Conservation (phyloP, 2,329 filamentous ascomycete species). For the Talaromyces atroroseus region DNA sequence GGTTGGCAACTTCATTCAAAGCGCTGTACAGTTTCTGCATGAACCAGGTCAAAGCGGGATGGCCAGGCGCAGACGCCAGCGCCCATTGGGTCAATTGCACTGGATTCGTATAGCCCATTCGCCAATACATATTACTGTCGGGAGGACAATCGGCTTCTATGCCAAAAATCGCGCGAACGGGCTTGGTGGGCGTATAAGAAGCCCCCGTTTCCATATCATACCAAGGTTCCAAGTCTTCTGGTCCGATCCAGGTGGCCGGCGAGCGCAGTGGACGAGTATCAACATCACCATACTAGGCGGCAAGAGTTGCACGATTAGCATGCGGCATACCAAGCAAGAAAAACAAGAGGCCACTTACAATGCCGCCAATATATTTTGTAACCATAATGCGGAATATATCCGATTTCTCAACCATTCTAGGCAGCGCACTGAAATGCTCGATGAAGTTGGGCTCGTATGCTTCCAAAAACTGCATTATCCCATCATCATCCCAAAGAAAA, state of each 20-base stretch:
- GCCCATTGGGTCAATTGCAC: slow-evolving; percentile 31
- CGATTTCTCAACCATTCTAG: slow-evolving; percentile 25
- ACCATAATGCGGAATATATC: slow-evolving; percentile 30
- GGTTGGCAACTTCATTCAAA: slow-evolving; percentile 13
- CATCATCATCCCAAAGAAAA: slow-evolving; percentile 31
- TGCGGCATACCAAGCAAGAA: neutral
- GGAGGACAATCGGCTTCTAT: slow-evolving; percentile 28
- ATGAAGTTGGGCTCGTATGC: slow-evolving; percentile 22
- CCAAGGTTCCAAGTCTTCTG: slow-evolving; percentile 24
- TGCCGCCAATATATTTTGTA: slow-evolving; percentile 22
- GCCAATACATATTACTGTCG: slow-evolving; percentile 25
- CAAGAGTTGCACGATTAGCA: neutral
- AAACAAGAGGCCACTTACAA: slow-evolving; percentile 10
- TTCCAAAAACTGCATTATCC: slow-evolving; percentile 23
- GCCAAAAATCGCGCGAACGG: slow-evolving; percentile 24
- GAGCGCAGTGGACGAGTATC: slow-evolving; percentile 26
- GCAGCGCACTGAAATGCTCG: slow-evolving; percentile 18
- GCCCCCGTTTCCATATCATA: slow-evolving; percentile 20
- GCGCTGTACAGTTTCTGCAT: slow-evolving; percentile 19
- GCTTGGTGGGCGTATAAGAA: slow-evolving; percentile 18
- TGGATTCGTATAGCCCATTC: slow-evolving; percentile 30
- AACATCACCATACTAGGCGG: slow-evolving; percentile 26
- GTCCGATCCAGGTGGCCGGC: slow-evolving; percentile 24
- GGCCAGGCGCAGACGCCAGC: slow-evolving; percentile 23
- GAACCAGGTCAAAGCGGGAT: slow-evolving; percentile 25